These are phyloP conservation scores for Blastobotrys apis DNA, from an alignment of 1,139 yeast species.

Conservation along the genomic window DNA sequence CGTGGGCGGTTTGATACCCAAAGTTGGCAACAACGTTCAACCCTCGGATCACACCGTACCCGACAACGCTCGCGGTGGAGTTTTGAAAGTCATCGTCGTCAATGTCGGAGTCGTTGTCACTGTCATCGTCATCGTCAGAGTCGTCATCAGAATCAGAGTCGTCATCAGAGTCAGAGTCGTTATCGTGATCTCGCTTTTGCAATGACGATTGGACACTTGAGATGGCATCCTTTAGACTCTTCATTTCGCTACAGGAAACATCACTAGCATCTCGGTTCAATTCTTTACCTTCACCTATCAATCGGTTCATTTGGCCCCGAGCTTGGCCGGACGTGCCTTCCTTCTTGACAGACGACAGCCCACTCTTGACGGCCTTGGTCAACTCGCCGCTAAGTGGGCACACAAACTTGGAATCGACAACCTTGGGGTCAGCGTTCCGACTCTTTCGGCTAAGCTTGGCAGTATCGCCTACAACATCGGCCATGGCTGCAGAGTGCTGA, in stretches of 20 bases:
- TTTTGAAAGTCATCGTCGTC: conserved; percentile 9
- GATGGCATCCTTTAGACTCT: background rate
- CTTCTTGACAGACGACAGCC: background rate
- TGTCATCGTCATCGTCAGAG: conserved; percentile 1
- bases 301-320: conserved; percentile 8
- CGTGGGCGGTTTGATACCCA: conserved; percentile 9
- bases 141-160: conserved; percentile 2
- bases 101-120: background rate
- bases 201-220: background rate
- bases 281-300: background rate
- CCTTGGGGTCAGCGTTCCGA: conserved; percentile 1
- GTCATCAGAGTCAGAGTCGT: background rate
- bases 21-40: conserved; percentile 9
- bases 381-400: conserved; percentile 11
- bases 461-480: conserved; percentile 7
- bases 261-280: background rate
- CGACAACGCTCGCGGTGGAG: conserved; percentile 11
- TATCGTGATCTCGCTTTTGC: background rate
- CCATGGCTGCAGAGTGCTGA: conserved; percentile 6
- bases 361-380: conserved; percentile 5
- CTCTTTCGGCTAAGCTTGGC: conserved; percentile 1
- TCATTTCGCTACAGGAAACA: conserved; percentile 1
- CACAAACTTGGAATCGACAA: conserved; percentile 9
- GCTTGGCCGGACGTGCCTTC: conserved; percentile 3
- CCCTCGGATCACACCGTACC: conserved; percentile 10